Conservation (phyloP, 2,329 filamentous ascomycete species). For the Ophiostoma pallidulum region DNA sequence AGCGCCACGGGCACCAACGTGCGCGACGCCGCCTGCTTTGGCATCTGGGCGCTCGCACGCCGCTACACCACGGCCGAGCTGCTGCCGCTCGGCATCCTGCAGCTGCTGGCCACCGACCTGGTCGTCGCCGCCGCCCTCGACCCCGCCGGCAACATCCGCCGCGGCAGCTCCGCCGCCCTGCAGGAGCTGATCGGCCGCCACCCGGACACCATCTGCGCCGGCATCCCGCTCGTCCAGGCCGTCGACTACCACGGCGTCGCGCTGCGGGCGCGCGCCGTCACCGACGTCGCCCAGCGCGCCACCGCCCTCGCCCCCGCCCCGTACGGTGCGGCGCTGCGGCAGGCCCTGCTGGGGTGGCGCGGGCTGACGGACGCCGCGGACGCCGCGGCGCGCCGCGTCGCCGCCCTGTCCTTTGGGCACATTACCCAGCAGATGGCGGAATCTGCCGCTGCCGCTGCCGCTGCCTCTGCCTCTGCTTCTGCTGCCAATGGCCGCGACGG, state of each 20-base stretch:
- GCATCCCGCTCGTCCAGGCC: slow-evolving; percentile 76
- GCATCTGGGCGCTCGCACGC: slow-evolving; percentile 84
- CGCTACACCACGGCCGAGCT: slow-evolving; percentile 78
- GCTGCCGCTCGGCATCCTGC: slow-evolving; percentile 55
- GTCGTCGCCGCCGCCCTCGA: slow-evolving; percentile 77
- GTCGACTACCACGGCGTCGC: slow-evolving; percentile 94
- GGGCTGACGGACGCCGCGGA: slow-evolving; percentile 74
- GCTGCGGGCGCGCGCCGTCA: slow-evolving; percentile 71
- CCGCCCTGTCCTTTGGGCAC: slow-evolving; percentile 59
- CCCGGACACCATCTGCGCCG: slow-evolving; percentile 71
- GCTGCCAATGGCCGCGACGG: not conserved
- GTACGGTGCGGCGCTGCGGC: slow-evolving; percentile 59
- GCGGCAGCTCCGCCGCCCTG: slow-evolving; percentile 84
- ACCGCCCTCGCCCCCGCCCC: slow-evolving; percentile 54
- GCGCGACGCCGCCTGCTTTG: slow-evolving; percentile 90
- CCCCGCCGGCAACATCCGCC: slow-evolving; percentile 82
- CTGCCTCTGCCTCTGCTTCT: too few relatives aligned
- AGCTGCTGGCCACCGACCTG: slow-evolving; percentile 71
- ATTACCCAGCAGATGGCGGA: slow-evolving; percentile 33
- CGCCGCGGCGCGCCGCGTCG: slow-evolving; percentile 59
- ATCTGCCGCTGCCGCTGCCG: not conserved
- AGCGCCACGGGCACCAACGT: slow-evolving; percentile 81
- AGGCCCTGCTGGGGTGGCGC: slow-evolving; percentile 71
- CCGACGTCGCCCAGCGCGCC: slow-evolving; percentile 62
- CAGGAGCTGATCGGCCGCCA: slow-evolving; percentile 92